Base-by-base conservation (phyloP, 2,329 filamentous ascomycete species). In the Fonsecaea pedrosoi region DNA sequence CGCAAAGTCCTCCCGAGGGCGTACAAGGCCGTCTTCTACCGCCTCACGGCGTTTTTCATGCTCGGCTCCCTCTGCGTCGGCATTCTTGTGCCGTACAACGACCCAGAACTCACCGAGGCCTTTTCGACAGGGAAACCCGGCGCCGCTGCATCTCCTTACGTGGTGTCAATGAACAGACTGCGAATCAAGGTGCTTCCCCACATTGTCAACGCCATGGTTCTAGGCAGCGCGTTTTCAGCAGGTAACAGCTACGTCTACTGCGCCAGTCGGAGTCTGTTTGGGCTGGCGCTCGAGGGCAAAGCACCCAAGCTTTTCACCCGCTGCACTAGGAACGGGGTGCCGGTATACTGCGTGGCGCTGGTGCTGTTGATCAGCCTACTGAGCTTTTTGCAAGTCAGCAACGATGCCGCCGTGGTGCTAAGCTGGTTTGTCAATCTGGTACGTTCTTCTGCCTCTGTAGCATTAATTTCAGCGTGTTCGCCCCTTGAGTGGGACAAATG, bases 21-120 rank as follows among this genome's bases (percentile, higher is more conserved):
- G 1, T 93, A 88, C 78, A 92, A 92, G 67, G 87, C 89, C 57
- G 90, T 94, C 1, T 93, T 94, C 77, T 93, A 91, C 77, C 89
- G 92, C 37, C 81, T 94, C 37, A 89, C 89, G 0, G 80, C 86
- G 1, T 94, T 94, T 77, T 94, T 93, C 78, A 85, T 92, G 45
- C 84, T 92, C 1, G 91, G 91, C 1, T 87, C 90, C 0, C 82
- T 95, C 1, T 87, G 86, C 21, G 88, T 92, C 4, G 90, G 90
- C 8, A 89, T 92, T 58, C 75, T 92, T 25, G 87, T 94, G 42
- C 85, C 92, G 1, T 90, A 90, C 76, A 83, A 92, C 67, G 87
- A 94, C 72, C 71, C 80, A 1, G 82, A 83, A 7, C 83, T 94
- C 69, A 83, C 79, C 1, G 83, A 82, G 57, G 89, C 88, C 0